Evolutionary conservation across 2,329 filamentous ascomycete species (phyloP).

Genomic region (Penicillium crustosum): DNA sequence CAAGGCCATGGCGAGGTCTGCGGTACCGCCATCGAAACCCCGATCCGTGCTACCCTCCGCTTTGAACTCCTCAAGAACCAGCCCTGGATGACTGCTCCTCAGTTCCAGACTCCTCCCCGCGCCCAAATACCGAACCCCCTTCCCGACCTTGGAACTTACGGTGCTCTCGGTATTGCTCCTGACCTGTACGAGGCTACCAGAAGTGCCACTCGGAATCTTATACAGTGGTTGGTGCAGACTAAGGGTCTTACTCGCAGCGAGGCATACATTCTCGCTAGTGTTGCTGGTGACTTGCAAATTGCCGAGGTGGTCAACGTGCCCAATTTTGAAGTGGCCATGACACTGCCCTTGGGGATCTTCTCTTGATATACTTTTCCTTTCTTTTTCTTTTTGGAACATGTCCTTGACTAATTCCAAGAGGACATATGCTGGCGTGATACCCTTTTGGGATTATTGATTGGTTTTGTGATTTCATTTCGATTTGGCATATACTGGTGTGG

Average conservation of each 20-base stretch:
- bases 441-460: slow-evolving; percentile 8
- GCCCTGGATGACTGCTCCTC: slow-evolving; percentile 50
- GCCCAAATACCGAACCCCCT: slow-evolving; percentile 24
- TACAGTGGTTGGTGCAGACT: slow-evolving; percentile 51
- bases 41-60: slow-evolving; percentile 51
- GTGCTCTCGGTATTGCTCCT: slow-evolving; percentile 49
- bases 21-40: slow-evolving; percentile 58
- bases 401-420: background rate
- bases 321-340: slow-evolving; percentile 54
- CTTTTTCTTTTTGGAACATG: background rate
- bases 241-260: slow-evolving; percentile 50
- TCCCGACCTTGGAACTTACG: slow-evolving; percentile 46
- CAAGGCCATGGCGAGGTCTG: slow-evolving; percentile 58
- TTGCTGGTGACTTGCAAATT: slow-evolving; percentile 53
- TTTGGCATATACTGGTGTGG: slow-evolving; percentile 13
- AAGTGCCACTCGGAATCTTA: slow-evolving; percentile 50
- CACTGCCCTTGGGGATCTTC: slow-evolving; percentile 52
- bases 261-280: slow-evolving; percentile 55
- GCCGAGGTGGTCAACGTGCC: slow-evolving; percentile 57
- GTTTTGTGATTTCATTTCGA: slow-evolving; percentile 4
- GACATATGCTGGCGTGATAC: slow-evolving; percentile 19
- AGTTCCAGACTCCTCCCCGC: slow-evolving; percentile 45
- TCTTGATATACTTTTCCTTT: slow-evolving; percentile 44
- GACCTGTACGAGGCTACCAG: slow-evolving; percentile 52
- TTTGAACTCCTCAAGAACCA: slow-evolving; percentile 51